Conservation (phyloP, 1,284 basidiomycete species). For the Naganishia sp. region DNA sequence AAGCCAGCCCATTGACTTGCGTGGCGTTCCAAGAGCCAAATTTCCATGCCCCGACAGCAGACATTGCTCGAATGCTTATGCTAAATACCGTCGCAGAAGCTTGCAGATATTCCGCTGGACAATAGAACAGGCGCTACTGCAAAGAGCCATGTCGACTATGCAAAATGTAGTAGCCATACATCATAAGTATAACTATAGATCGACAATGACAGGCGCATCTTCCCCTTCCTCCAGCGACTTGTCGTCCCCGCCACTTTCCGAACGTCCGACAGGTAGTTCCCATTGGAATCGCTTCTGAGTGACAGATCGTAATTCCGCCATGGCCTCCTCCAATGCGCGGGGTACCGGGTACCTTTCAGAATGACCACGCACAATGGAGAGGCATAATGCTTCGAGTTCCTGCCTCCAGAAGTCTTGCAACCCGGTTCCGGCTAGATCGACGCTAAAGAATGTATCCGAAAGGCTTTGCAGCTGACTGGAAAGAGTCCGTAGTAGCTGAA, state of each 20-base stretch:
- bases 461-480: constrained; percentile 46
- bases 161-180: no score
- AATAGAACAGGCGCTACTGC: no score
- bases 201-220: constrained; percentile 52
- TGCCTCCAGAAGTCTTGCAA: constrained; percentile 50
- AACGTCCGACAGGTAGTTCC: constrained; percentile 35
- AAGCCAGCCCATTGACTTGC: no score
- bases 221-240: constrained; percentile 51
- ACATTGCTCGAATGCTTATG: no score
- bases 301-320: constrained; percentile 25
- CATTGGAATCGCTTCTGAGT: constrained; percentile 39
- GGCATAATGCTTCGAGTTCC: constrained; percentile 46
- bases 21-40: no score
- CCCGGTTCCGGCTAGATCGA: constrained; percentile 50
- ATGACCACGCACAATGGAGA: constrained; percentile 36
- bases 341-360: constrained; percentile 9
- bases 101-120: no score
- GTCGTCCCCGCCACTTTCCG: constrained; percentile 37
- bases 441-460: constrained; percentile 49
- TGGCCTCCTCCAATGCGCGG: constrained; percentile 16
- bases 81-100: no score
- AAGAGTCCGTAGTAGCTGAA: constrained; percentile 43
- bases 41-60: no score
- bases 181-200: constrained; percentile 33
- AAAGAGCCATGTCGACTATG: no score